phyloP scores from a whole-genome alignment of 352 stramenopile species.

The Pythium chondricola region DNA sequence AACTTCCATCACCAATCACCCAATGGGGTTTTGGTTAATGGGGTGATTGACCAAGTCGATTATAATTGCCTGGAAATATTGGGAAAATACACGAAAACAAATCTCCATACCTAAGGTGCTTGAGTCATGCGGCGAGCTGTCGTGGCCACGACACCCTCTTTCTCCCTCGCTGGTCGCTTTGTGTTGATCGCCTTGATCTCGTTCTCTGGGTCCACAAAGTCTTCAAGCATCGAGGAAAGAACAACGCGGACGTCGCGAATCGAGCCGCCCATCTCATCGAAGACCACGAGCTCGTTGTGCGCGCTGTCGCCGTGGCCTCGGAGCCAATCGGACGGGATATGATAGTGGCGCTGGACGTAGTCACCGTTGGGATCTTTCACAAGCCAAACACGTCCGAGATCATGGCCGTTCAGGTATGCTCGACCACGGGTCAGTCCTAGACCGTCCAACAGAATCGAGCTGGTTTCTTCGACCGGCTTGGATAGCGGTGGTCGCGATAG shows the following conservation, averaged over 20 bases:
- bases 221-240: slow-evolving; percentile 39
- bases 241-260: slow-evolving; percentile 40
- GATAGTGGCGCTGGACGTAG: slow-evolving; percentile 66
- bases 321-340: slow-evolving; percentile 56
- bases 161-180: too few relatives aligned
- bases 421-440: slow-evolving; percentile 51
- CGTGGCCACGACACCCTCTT: too few relatives aligned
- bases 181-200: too few relatives aligned
- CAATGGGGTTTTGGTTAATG: too few relatives aligned
- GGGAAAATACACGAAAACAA: too few relatives aligned
- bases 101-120: too few relatives aligned
- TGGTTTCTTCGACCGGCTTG: slow-evolving; percentile 19
- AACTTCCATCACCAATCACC: too few relatives aligned
- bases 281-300: slow-evolving; percentile 49
- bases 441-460: slow-evolving; percentile 53
- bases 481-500: slow-evolving; percentile 9
- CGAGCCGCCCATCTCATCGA: slow-evolving; percentile 54
- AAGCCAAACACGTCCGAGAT: slow-evolving; percentile 65
- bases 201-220: slow-evolving; percentile 20
- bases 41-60: too few relatives aligned
- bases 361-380: slow-evolving; percentile 34
- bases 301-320: slow-evolving; percentile 16
- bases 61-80: too few relatives aligned
- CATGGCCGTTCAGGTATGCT: slow-evolving; percentile 57
- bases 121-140: too few relatives aligned